Conservation (phyloP, 2,329 filamentous ascomycete genomes). For the Rutstroemia sp. region DNA sequence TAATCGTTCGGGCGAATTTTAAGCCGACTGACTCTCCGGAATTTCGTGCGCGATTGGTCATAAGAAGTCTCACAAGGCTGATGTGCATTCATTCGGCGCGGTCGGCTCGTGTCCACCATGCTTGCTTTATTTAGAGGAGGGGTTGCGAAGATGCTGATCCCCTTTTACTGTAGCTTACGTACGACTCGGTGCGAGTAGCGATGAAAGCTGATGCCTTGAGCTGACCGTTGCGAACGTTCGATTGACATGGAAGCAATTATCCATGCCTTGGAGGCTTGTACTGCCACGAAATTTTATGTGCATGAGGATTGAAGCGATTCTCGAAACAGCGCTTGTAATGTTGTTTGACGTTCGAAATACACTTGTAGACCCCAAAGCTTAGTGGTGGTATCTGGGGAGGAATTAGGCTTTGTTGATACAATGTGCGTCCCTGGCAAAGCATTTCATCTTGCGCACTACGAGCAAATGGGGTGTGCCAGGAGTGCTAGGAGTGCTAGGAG, state of each 20-base stretch:
- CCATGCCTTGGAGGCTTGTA: background rate
- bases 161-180: background rate
- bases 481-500: too few species aligned
- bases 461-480: too few species aligned
- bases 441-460: too few species aligned
- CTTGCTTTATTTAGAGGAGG: background rate
- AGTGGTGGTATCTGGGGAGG: background rate
- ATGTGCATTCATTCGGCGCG: conserved; percentile 6
- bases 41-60: conserved; percentile 6
- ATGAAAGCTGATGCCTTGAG: conserved; percentile 3
- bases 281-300: background rate
- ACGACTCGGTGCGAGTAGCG: background rate
- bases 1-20: background rate
- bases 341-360: too few species aligned
- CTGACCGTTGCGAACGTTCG: background rate
- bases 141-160: background rate
- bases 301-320: background rate
- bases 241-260: too few species aligned
- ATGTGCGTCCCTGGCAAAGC: too few species aligned
- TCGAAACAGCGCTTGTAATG: too few species aligned
- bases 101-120: background rate
- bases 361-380: background rate
- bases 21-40: background rate
- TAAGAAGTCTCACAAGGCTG: conserved; percentile 16
- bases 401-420: too few species aligned